Base-by-base conservation (phyloP, 768 basidiomycete species). In the Tulasnella calospora region DNA sequence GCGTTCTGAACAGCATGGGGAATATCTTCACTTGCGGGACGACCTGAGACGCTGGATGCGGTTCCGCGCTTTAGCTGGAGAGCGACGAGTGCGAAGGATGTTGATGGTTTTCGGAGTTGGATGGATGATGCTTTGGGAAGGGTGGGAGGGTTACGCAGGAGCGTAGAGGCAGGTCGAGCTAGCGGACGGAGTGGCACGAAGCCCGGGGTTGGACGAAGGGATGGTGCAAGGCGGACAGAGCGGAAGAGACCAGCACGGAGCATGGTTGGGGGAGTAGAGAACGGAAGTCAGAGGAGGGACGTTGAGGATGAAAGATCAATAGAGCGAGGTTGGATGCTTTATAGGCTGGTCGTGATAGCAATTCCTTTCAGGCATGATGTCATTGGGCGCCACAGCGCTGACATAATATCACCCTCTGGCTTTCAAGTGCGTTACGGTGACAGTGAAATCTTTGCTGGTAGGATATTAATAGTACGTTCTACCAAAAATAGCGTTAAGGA, bases 401-500 rank as follows among this genome's bases (percentile, higher is more conserved):
- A 55, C 51, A 55, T 55, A 55, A 55, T n/a, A n/a, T n/a, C 15
- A n/a, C 51, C 51, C 51, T 55, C 19, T 21, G 21, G 21, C 6
- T 8, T 55, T 19, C 9, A 19, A 19, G 6, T 55, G 51, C 17
- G 51, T 55, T 55, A n/a, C n/a, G n/a, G n/a, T n/a, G n/a, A n/a
- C n/a, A n/a, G n/a, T n/a, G n/a, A n/a, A n/a, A n/a, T n/a, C n/a
- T n/a, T n/a, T n/a, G n/a, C n/a, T n/a, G n/a, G n/a, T n/a, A n/a
- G n/a, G n/a, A 95, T 92, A 30, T 89, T 85, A 93, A 93, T 44
- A 96, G 80, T 1, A 88, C 87, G 0, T 89, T 87, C 94, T 96
- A 79, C n/a, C 35, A 51, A 70, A 77, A 44, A 13, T 57, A 71
- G 77, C 61, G 36, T 70, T 78, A 51, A 73, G 74, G 17, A n/a